These are phyloP conservation scores for Suhomyces bolitotheri DNA, from an alignment of 1,139 yeast genomes.

Conservation along the genomic window DNA sequence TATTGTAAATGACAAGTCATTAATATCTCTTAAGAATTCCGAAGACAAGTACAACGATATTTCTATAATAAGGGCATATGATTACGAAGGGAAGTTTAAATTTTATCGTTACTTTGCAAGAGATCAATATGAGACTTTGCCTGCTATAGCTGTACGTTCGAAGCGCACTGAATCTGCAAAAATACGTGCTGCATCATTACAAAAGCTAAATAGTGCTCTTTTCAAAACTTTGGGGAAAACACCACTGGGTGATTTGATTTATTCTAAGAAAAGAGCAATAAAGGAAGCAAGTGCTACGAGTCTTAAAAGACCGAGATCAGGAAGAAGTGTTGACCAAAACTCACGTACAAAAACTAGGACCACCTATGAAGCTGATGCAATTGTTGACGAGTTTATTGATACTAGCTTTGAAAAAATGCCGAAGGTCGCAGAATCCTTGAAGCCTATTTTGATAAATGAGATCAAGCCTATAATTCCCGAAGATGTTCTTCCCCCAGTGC, in stretches of 20 bases:
- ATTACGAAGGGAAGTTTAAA: slow-evolving; percentile 71
- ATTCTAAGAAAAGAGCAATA: slow-evolving; percentile 19
- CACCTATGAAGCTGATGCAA: neutral
- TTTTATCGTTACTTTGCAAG: slow-evolving; percentile 66
- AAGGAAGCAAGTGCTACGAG: neutral
- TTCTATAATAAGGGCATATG: slow-evolving; percentile 61
- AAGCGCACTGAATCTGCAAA: slow-evolving; percentile 6
- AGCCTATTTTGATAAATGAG: slow-evolving; percentile 8
- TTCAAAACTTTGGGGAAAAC: slow-evolving; percentile 27
- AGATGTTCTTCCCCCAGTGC: slow-evolving; percentile 3
- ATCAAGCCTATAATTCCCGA: slow-evolving; percentile 16
- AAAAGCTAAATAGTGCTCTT: slow-evolving; percentile 25
- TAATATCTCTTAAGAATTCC: slow-evolving; percentile 25
- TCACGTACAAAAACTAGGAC: neutral
- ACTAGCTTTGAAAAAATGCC: neutral
- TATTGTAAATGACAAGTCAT: slow-evolving; percentile 25
- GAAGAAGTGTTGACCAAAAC: neutral
- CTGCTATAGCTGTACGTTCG: slow-evolving; percentile 10
- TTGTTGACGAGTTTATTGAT: neutral
- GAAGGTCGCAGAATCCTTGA: neutral
- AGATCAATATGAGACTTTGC: slow-evolving; percentile 11
- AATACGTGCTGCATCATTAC: slow-evolving; percentile 12
- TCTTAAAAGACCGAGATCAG: neutral
- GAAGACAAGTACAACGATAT: slow-evolving; percentile 25
- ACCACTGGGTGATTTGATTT: slow-evolving; percentile 24